A percentile compares a stretch with the other conserved stretches of the same genome.
Conservation (phyloP, 164 flowering plant species). For the Euptelea pleiosperma region DNA sequence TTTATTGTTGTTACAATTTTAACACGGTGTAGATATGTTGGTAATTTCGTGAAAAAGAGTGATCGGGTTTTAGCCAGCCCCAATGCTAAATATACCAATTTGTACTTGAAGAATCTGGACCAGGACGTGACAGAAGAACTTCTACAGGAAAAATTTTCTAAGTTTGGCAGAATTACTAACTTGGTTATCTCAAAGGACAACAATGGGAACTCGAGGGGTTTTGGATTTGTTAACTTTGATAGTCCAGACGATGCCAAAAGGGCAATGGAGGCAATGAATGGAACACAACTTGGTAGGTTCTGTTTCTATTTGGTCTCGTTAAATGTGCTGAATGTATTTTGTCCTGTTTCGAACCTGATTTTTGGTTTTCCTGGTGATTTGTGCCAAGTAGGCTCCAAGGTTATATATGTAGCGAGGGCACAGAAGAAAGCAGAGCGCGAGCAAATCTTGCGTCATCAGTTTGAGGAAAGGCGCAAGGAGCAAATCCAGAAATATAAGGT, state of each 20-base stretch:
- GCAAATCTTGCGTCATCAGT: constrained; percentile 53
- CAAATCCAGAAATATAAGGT: constrained; percentile 62
- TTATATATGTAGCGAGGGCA: constrained; percentile 77
- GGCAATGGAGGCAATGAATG: constrained; percentile 73
- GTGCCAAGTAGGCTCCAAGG: constrained; percentile 55
- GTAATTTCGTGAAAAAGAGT: constrained; percentile 53
- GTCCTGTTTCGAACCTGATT: background rate
- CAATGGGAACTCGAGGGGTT: constrained; percentile 69
- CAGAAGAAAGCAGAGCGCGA: constrained; percentile 83
- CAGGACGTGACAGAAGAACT: constrained; percentile 52
- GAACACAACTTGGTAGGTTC: constrained; percentile 54
- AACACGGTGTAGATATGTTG: constrained; percentile 53
- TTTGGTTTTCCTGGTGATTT: background rate
- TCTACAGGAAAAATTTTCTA: constrained; percentile 57
- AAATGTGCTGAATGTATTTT: background rate
- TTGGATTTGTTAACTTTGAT: constrained; percentile 89
- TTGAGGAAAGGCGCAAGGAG: constrained; percentile 73
- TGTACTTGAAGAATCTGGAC: constrained; percentile 82
- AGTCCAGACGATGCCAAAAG: constrained; percentile 63
- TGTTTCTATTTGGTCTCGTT: background rate
- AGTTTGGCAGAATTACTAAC: constrained; percentile 68
- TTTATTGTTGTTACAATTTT: background rate
- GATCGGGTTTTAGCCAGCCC: constrained; percentile 51
- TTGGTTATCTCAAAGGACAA: constrained; percentile 53
- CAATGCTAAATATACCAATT: constrained; percentile 65